Percentiles rank a stretch among this genome's conserved stretches.
Evolutionary conservation across 169 alveolate genomes (phyloP).

Genomic region (Plasmodium vinckei): DNA sequence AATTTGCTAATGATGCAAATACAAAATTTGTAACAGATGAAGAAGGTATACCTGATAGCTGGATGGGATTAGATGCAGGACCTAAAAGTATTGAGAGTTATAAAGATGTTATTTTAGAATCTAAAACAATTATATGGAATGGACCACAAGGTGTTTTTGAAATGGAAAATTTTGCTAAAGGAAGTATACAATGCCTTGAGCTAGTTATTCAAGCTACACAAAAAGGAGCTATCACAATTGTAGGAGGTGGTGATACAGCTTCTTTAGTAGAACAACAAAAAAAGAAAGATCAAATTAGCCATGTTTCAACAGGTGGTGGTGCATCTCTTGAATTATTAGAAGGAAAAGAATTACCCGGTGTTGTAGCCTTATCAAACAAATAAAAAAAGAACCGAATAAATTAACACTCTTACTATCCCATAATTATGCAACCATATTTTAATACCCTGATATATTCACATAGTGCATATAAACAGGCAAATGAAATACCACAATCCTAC

Average conservation of each 20-base stretch:
- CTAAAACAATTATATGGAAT: slow-evolving; percentile 96
- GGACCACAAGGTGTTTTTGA: slow-evolving; percentile 98
- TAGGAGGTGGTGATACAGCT: slow-evolving; percentile 98
- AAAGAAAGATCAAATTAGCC: slow-evolving; percentile 91
- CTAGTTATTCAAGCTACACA: slow-evolving; percentile 93
- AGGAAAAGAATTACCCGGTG: slow-evolving; percentile 98
- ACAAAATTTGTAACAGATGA: slow-evolving; percentile 86
- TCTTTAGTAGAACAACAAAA: slow-evolving; percentile 91
- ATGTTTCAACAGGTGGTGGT: slow-evolving; percentile 99
- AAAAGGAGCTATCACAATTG: slow-evolving; percentile 94
- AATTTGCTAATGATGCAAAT: slow-evolving; percentile 92
- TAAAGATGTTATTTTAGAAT: slow-evolving; percentile 86
- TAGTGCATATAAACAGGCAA: not conserved
- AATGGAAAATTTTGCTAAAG: slow-evolving; percentile 92
- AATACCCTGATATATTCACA: not conserved
- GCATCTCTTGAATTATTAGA: slow-evolving; percentile 98
- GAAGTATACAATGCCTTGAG: slow-evolving; percentile 91
- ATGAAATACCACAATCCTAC: too few species aligned
- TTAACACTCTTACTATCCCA: too few species aligned
- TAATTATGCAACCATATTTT: not conserved
- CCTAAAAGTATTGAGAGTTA: slow-evolving; percentile 91
- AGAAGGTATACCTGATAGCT: slow-evolving; percentile 95
- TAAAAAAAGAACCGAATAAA: not conserved
- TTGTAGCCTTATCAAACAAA: slow-evolving; percentile 89
- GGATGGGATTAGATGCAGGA: slow-evolving; percentile 98